A percentile compares a stretch with the other conserved stretches of the same genome.
Conservation (phyloP, 2,329 filamentous ascomycete species). For the Blastomyces gilchristii region DNA sequence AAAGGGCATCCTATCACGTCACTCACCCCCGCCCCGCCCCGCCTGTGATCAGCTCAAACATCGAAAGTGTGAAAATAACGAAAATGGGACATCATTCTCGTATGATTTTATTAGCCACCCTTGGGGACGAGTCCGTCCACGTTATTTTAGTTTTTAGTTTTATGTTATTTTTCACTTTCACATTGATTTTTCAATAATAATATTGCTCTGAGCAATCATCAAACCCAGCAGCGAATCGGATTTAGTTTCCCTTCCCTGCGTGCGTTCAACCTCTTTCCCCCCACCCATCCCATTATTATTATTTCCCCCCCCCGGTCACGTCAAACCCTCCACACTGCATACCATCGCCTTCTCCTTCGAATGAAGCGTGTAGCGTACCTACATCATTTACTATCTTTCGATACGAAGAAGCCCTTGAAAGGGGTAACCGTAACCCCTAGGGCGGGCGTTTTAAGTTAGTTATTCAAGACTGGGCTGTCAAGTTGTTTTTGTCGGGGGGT, state of each 20-base stretch:
- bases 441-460: background rate
- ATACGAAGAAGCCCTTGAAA: background rate
- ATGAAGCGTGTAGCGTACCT: constrained; percentile 1
- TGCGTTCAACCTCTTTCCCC: background rate
- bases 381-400: background rate
- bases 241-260: background rate
- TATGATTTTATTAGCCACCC: too few relatives aligned
- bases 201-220: background rate
- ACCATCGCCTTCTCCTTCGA: background rate
- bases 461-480: background rate
- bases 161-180: background rate
- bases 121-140: too few relatives aligned
- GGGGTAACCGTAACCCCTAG: background rate
- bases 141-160: too few relatives aligned
- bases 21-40: too few relatives aligned
- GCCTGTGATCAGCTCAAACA: too few relatives aligned
- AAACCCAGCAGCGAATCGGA: background rate
- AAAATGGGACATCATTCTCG: too few relatives aligned
- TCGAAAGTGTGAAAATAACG: too few relatives aligned
- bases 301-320: too few relatives aligned
- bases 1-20: constrained; percentile 5
- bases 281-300: background rate
- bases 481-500: too few relatives aligned
- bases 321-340: too few relatives aligned
- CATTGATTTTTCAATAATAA: background rate